Conservation (phyloP, 2,329 filamentous ascomycete genomes). For the Neoscytalidium dimidiatum region DNA sequence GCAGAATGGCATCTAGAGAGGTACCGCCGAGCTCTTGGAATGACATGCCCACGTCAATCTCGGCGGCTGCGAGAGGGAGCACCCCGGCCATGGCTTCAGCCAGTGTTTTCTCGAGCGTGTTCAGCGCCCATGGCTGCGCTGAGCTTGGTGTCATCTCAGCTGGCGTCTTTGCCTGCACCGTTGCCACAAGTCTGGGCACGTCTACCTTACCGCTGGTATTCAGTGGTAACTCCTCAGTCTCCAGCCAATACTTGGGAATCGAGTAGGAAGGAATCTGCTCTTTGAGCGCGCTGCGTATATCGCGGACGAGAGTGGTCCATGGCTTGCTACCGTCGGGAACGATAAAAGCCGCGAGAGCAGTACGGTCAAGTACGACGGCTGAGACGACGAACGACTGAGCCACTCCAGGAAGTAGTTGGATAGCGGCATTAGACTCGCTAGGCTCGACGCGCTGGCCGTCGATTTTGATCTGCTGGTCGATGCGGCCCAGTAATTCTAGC, state of each 20-base stretch:
- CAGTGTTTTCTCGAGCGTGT: background rate
- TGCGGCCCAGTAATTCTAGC: constrained; percentile 19
- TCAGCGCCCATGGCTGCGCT: background rate
- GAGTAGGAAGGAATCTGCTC: constrained; percentile 54
- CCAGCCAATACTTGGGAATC: constrained; percentile 34
- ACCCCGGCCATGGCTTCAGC: background rate
- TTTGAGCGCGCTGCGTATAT: constrained; percentile 13
- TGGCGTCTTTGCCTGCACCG: background rate
- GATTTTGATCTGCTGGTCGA: constrained; percentile 20
- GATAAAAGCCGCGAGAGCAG: constrained; percentile 47
- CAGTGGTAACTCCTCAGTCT: background rate
- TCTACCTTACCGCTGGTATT: constrained; percentile 17
- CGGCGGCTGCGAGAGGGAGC: background rate
- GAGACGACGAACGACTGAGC: background rate
- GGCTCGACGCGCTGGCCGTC: constrained; percentile 20
- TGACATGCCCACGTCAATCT: background rate
- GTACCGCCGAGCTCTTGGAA: background rate
- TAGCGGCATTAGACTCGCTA: background rate
- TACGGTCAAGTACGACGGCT: background rate
- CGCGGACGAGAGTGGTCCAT: constrained; percentile 28
- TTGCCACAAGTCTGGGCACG: background rate
- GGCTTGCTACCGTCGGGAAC: constrained; percentile 22
- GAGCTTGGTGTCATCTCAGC: background rate
- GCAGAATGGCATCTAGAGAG: background rate
- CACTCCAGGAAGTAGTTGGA: background rate